Conservation (phyloP, 305 asterid species). For the Euphrasia arctica region DNA sequence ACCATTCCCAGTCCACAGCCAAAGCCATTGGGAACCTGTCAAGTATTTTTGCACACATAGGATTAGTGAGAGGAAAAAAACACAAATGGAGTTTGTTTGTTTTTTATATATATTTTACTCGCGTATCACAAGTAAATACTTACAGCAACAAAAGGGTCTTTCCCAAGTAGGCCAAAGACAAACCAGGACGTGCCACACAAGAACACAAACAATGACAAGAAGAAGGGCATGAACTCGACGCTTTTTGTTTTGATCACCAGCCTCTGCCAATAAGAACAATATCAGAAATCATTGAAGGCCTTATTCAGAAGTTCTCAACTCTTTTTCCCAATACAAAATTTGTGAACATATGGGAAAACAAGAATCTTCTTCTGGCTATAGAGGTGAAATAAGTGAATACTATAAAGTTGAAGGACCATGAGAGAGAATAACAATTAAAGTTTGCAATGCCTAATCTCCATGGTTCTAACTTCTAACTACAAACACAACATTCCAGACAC, state of each 20-base stretch:
- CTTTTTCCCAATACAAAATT: no score
- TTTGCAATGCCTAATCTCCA: neutral
- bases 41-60: neutral
- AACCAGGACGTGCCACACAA: slow-evolving; percentile 92
- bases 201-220: slow-evolving; percentile 78
- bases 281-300: neutral
- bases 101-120: neutral
- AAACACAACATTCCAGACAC: neutral
- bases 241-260: slow-evolving; percentile 84
- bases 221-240: slow-evolving; percentile 94
- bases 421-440: no score
- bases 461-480: neutral
- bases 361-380: no score
- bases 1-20: slow-evolving; percentile 60
- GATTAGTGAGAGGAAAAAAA: neutral
- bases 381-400: no score
- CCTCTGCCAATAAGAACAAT: slow-evolving; percentile 45
- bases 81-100: neutral
- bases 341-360: no score
- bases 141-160: slow-evolving; percentile 83
- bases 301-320: neutral
- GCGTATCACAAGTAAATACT: slow-evolving; percentile 25
- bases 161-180: slow-evolving; percentile 77
- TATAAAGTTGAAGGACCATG: no score
- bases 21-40: slow-evolving; percentile 77